Percentiles rank a stretch among this genome's conserved stretches.
These are phyloP conservation scores for Aspergillus mulundensis DNA, from an alignment of 495 filamentous ascomycete species.

Conservation along the genomic window DNA sequence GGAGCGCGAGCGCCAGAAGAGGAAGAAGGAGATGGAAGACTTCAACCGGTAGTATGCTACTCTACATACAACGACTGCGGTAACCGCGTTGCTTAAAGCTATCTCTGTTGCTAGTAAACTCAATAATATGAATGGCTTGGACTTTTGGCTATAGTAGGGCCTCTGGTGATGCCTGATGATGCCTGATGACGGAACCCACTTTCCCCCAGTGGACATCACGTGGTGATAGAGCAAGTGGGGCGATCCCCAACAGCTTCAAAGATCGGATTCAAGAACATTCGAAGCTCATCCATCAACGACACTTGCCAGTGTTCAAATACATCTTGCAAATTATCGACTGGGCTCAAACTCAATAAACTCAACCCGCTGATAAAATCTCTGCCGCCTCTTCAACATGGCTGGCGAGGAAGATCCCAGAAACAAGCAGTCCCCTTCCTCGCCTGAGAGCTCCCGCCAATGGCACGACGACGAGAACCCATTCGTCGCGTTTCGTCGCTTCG, in stretches of 20 bases:
- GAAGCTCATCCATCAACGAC: constrained; percentile 7
- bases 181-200: neutral
- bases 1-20: constrained; percentile 64
- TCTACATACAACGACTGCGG: neutral
- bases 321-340: neutral
- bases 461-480: constrained; percentile 51
- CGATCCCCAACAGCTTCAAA: constrained; percentile 18
- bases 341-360: neutral
- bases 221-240: constrained; percentile 16
- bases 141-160: too few relatives aligned
- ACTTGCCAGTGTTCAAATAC: neutral
- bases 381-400: constrained; percentile 22
- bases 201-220: constrained; percentile 10
- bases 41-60: constrained; percentile 12
- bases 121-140: too few relatives aligned
- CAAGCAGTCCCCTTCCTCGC: constrained; percentile 9
- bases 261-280: neutral
- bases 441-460: constrained; percentile 19
- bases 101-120: too few relatives aligned
- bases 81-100: too few relatives aligned
- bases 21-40: constrained; percentile 49
- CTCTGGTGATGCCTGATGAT: neutral
- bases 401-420: constrained; percentile 25
- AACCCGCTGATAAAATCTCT: neutral
- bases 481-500: constrained; percentile 55